A percentile compares a stretch with the other conserved stretches of the same genome.
Evolutionary conservation across 2,329 filamentous ascomycete species (phyloP).

Genomic region (Talaromyces sp.): DNA sequence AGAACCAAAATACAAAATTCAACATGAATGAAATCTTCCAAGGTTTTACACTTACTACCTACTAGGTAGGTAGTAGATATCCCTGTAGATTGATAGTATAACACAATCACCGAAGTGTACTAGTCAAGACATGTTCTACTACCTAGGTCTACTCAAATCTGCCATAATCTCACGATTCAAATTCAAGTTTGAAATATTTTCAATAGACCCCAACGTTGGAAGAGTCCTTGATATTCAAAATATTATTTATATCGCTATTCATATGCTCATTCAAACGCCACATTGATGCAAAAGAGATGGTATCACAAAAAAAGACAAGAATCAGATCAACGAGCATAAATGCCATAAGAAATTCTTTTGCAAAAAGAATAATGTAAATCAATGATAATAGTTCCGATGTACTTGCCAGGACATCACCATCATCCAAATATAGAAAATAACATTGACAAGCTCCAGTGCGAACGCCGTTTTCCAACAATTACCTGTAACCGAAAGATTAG

Average conservation of each 20-base stretch:
- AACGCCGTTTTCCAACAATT: conserved; percentile 66
- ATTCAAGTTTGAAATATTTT: too few species aligned
- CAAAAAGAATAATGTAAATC: conserved; percentile 2
- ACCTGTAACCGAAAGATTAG: conserved; percentile 39
- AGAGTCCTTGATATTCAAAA: background rate
- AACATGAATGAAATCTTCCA: too few species aligned
- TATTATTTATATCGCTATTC: background rate
- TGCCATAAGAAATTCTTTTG: too few species aligned
- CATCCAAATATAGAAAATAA: conserved; percentile 68
- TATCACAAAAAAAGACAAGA: conserved; percentile 14
- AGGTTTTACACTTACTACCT: too few species aligned
- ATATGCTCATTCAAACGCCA: conserved; percentile 11
- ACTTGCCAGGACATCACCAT: conserved; percentile 64
- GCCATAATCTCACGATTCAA: too few species aligned
- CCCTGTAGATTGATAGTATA: too few species aligned
- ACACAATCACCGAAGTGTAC: too few species aligned
- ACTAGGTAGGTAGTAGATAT: too few species aligned
- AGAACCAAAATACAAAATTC: too few species aligned
- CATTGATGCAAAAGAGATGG: conserved; percentile 13
- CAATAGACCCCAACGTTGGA: too few species aligned
- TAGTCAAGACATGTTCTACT: too few species aligned
- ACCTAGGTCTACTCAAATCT: too few species aligned
- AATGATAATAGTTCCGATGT: conserved; percentile 36
- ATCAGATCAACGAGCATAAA: conserved; percentile 8
- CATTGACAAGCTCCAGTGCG: conserved; percentile 65